These are phyloP conservation scores for Zygosaccharomyces gambellarensis DNA, from an alignment of 805 yeast genomes.

Conservation along the genomic window DNA sequence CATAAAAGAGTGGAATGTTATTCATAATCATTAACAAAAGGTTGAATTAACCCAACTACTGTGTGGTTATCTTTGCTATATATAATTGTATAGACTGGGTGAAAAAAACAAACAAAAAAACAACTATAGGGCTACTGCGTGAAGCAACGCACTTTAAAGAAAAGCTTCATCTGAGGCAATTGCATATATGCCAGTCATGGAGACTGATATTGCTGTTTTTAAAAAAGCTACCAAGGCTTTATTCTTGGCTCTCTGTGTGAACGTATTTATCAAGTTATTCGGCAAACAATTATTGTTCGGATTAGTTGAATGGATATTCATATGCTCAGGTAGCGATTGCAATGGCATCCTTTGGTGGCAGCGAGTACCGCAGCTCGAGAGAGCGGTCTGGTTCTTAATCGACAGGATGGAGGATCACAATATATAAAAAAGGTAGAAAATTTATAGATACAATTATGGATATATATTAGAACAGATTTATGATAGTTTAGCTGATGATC, in stretches of 20 bases:
- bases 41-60: too few species aligned
- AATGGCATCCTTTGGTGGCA: constrained; percentile 32
- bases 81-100: too few species aligned
- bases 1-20: neutral
- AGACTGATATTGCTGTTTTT: neutral
- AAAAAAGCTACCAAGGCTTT: constrained; percentile 6
- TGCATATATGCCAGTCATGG: constrained; percentile 12
- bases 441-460: neutral
- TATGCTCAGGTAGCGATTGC: constrained; percentile 17
- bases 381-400: constrained; percentile 22
- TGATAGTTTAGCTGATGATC: neutral
- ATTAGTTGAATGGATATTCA: constrained; percentile 13
- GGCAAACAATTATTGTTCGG: constrained; percentile 6
- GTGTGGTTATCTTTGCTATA: too few species aligned
- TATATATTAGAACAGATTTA: neutral
- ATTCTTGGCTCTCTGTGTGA: constrained; percentile 11
- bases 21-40: neutral
- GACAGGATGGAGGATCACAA: constrained; percentile 15
- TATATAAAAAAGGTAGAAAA: neutral
- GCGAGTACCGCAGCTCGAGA: constrained; percentile 19
- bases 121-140: too few species aligned
- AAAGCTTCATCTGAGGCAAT: neutral
- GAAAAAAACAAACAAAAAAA: too few species aligned
- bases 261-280: constrained; percentile 12
- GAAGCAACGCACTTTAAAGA: too few species aligned